Conservation (phyloP, 768 basidiomycete genomes). For the Pisolithus microcarpus region DNA sequence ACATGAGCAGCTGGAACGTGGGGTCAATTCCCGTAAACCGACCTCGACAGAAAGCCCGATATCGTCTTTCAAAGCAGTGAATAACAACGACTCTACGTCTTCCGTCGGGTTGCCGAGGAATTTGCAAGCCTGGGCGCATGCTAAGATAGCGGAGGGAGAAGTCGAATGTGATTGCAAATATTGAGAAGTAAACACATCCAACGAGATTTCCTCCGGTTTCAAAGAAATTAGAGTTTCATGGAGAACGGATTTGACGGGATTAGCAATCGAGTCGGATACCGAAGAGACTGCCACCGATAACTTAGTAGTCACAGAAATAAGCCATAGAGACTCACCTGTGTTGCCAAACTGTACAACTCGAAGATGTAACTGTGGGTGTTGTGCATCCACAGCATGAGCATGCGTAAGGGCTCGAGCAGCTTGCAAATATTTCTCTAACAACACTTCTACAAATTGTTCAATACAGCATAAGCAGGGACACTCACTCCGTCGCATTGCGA, state of each 20-base stretch:
- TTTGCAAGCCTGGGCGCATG: conserved; percentile 50
- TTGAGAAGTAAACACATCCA: conserved; percentile 67
- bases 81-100: conserved; percentile 56
- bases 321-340: conserved; percentile 34
- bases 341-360: conserved; percentile 60
- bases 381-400: conserved; percentile 46
- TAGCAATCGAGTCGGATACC: conserved; percentile 36
- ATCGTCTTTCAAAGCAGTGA: conserved; percentile 39
- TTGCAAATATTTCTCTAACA: conserved; percentile 73
- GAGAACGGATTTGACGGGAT: conserved; percentile 45
- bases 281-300: conserved; percentile 33
- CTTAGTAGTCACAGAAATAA: conserved; percentile 3
- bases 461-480: conserved; percentile 8
- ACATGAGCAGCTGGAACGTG: background rate
- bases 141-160: conserved; percentile 50
- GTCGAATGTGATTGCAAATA: conserved; percentile 60
- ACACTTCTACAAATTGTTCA: background rate
- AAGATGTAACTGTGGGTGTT: conserved; percentile 63
- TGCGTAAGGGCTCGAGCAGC: conserved; percentile 61
- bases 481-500: conserved; percentile 75
- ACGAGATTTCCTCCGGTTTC: conserved; percentile 48
- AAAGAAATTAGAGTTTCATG: conserved; percentile 40
- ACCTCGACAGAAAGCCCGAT: conserved; percentile 45
- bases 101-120: conserved; percentile 40
- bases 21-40: conserved; percentile 6